Evolutionary conservation across 345 rosid species (phyloP).

Genomic region (Eucalyptus caleyi): DNA sequence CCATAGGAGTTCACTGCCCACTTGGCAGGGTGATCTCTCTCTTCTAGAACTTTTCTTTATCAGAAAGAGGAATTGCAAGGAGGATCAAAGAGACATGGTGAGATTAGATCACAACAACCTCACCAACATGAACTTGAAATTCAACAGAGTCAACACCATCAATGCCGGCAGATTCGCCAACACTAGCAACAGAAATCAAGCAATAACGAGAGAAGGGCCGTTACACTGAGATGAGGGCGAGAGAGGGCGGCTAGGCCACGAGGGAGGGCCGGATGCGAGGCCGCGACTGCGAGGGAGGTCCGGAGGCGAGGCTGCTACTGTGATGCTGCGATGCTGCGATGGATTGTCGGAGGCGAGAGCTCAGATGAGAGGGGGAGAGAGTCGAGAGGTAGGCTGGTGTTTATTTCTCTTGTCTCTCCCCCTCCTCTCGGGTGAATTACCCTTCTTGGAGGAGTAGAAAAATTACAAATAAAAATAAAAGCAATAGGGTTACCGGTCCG

Average conservation of each 20-base stretch:
- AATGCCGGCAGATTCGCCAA: background rate
- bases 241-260: background rate
- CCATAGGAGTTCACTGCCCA: background rate
- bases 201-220: constrained; percentile 24
- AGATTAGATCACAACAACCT: background rate
- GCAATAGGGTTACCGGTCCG: too few relatives aligned
- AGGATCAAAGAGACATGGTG: background rate
- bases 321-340: too few relatives aligned
- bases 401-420: background rate
- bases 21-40: background rate
- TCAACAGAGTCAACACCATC: background rate
- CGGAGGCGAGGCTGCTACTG: too few relatives aligned
- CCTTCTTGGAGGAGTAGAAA: too few relatives aligned
- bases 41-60: background rate
- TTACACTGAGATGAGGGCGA: constrained; percentile 14
- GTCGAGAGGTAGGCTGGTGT: background rate
- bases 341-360: background rate
- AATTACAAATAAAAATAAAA: too few relatives aligned
- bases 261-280: too few relatives aligned
- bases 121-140: background rate
- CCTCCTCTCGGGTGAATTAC: too few relatives aligned
- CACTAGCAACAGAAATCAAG: background rate
- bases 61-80: background rate
- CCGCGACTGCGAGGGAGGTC: too few relatives aligned
- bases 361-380: background rate